Evolutionary conservation across 2,329 filamentous ascomycete species (phyloP), one percentile per base, ranked within the genome.

Genomic region (Colletotrichum tabaci): DNA sequence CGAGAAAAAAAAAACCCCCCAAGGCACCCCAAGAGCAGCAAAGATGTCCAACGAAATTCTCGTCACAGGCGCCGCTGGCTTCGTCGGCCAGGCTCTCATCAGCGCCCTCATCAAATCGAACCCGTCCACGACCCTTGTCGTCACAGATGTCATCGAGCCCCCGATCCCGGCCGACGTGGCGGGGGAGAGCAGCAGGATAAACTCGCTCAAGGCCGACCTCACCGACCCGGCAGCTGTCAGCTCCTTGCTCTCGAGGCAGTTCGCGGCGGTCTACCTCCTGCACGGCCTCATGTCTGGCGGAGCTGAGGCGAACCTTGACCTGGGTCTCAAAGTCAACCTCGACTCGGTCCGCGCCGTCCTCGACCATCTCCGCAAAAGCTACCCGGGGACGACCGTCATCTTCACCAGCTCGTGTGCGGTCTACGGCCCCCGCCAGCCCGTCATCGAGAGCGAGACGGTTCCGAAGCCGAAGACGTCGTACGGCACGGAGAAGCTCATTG

Each of bases 201-300:
- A 60, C 0, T 67, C 77, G 1, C 72, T 81, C 50, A 71, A 79
- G 53, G 76, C 79, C 2, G 75, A 82, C 74, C 67, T 85, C 58
- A 83, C 82, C 58, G 78, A 81, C 62, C 68, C 79, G 2, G 23
- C 74, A 0, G 77, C 77, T 4, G 77, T 82, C 2, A 53, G 76
- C 0, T 67, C 75, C 2, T 76, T 84, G 23, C 74, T 84, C 58
- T 74, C 75, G 0, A 76, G 67, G 18, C 57, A 50, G 21, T 81
- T 87, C 10, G 79, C 85, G 42, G 83, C 84, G 16, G 84, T 88
- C 49, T 91, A 89, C 77, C 84, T 90, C 60, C 86, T 91, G 70
- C 90, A 92, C 75, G 89, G 89, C 50, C 89, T 91, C 80, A 91
- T 91, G 90, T 90, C 88, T 0, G 86, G 86, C 26, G 89, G 88